Evolutionary conservation across 331 rosid genomes (phyloP), one percentile per base, ranked within the genome.

Genomic region (Cydonia oblonga): DNA sequence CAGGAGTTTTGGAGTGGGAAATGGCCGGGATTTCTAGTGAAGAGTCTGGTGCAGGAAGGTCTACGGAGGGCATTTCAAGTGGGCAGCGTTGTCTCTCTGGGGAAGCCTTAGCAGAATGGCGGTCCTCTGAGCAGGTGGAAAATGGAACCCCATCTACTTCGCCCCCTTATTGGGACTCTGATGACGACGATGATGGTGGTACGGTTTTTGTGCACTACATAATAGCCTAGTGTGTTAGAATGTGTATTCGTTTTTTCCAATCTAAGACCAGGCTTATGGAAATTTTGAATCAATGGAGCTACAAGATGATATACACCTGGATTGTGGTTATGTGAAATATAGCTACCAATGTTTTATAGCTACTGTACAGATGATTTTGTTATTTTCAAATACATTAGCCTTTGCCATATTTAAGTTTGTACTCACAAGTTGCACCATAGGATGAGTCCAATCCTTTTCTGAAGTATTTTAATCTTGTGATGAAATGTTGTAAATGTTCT

Each of bases 111-210:
- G 92, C 90, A 1, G 96, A 93, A 83, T 93, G 98, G 97, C 84
- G 96, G 75, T 93, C 90, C 75, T 89, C 93, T 26, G 98, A 93
- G 79, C 98, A 93, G 85, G 96, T 93, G 82, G 98, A 93, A 80
- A 93, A 90, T 84, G 98, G 96, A 73, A 90, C 80, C 46, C 83
- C 98, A 7, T 93, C 96, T 22, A 93, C 98, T 28, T 90, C 98
- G 5, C 98, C 99, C 14, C 90, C 97, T 40, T 90, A 84, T 60
- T 93, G 98, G 98, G 98, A 89, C 72, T 84, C 89, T 65, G 98
- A 90, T 38, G 97, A 93, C 0, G 98, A 88, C 0, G 90, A 93
- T 2, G 97, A 90, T 53, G 90, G 90, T 82, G 93, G 96, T 87
- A 78, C 44, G 80, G 49, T 64, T 68, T 35, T 64, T 64, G 33